These are phyloP conservation scores for Aschersonia sp. DNA, from an alignment of 2,329 filamentous ascomycete species.

Conservation along the genomic window DNA sequence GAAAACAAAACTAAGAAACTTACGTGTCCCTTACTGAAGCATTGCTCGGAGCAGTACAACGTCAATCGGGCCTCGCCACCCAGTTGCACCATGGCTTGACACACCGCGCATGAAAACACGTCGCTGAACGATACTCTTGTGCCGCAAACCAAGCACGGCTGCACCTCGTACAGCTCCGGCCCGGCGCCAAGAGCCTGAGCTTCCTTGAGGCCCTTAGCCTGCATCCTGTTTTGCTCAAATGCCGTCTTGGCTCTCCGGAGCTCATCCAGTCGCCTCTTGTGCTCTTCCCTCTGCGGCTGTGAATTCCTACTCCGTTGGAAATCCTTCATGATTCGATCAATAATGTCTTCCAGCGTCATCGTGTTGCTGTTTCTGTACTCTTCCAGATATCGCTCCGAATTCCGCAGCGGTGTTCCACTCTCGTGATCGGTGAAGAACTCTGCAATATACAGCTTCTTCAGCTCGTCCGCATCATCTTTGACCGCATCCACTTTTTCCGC, in stretches of 20 bases:
- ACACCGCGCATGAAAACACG: conserved; percentile 28
- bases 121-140: conserved; percentile 17
- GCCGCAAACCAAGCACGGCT: conserved; percentile 25
- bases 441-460: conserved; percentile 23
- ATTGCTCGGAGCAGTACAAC: conserved; percentile 30
- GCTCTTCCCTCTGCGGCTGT: conserved; percentile 22
- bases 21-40: conserved; percentile 25
- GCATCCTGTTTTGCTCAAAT: conserved; percentile 28
- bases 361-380: conserved; percentile 13
- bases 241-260: conserved; percentile 32
- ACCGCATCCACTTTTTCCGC: conserved; percentile 16
- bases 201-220: conserved; percentile 19
- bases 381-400: conserved; percentile 25
- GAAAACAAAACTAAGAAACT: conserved; percentile 8
- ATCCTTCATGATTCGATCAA: conserved; percentile 18
- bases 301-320: conserved; percentile 14
- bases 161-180: conserved; percentile 21
- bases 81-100: conserved; percentile 25
- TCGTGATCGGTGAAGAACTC: conserved; percentile 25
- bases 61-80: conserved; percentile 20
- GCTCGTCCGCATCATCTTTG: conserved; percentile 14
- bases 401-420: conserved; percentile 17
- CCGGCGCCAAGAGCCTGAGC: conserved; percentile 13
- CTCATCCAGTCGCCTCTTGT: conserved; percentile 27
- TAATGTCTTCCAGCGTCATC: conserved; percentile 17